Evolutionary conservation across 1,139 yeast species (phyloP).

Genomic region (Suhomyces kunorum): DNA sequence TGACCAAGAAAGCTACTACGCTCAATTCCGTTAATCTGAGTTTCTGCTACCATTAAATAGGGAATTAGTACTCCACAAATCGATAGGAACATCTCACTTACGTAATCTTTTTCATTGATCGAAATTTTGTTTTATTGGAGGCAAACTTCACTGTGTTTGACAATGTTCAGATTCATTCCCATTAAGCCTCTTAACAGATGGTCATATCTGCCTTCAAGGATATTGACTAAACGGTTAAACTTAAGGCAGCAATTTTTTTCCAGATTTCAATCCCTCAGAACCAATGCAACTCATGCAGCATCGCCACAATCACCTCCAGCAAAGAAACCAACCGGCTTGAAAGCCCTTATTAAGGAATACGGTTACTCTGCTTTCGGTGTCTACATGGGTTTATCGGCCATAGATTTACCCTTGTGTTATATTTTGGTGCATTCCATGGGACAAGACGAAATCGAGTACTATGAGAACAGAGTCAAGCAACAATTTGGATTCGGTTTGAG

Average conservation of each 20-base stretch:
- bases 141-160: not conserved
- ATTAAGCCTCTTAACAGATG: slow-evolving; percentile 7
- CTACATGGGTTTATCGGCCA: slow-evolving; percentile 63
- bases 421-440: slow-evolving; percentile 83
- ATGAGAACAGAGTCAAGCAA: slow-evolving; percentile 62
- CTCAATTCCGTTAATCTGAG: slow-evolving; percentile 39
- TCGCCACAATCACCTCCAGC: slow-evolving; percentile 18
- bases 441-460: slow-evolving; percentile 69
- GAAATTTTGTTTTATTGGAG: slow-evolving; percentile 2
- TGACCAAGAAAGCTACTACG: slow-evolving; percentile 71
- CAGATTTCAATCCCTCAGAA: slow-evolving; percentile 25
- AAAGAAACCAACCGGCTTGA: slow-evolving; percentile 53
- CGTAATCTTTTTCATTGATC: not conserved
- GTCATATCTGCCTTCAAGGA: slow-evolving; percentile 7
- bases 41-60: not conserved
- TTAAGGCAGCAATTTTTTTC: slow-evolving; percentile 2
- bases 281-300: slow-evolving; percentile 6
- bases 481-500: slow-evolving; percentile 56
- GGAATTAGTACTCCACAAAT: too few species aligned
- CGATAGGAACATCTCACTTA: too few species aligned
- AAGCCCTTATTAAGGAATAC: slow-evolving; percentile 75
- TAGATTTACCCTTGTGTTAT: slow-evolving; percentile 86
- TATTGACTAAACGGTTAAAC: slow-evolving; percentile 5
- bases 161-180: slow-evolving; percentile 14
- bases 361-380: slow-evolving; percentile 92